Percentiles rank a stretch among this genome's conserved stretches.
Evolutionary conservation across 2,329 filamentous ascomycete species (phyloP).

Genomic region (Alternaria longipes): DNA sequence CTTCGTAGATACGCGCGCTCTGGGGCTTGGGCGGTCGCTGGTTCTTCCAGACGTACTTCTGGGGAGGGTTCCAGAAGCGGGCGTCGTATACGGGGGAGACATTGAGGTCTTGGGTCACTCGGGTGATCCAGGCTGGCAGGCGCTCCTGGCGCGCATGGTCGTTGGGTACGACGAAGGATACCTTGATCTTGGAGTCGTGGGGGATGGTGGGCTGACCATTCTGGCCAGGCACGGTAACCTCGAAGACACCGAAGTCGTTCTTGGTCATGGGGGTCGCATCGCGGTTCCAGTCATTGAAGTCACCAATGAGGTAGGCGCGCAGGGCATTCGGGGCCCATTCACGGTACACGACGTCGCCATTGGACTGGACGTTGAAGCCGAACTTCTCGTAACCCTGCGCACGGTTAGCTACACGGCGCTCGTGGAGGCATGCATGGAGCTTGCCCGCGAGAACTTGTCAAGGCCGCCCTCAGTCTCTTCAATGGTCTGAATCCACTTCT

Average conservation of each 20-base stretch:
- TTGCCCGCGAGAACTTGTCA: conserved; percentile 86
- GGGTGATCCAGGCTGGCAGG: conserved; percentile 95
- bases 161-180: conserved; percentile 79
- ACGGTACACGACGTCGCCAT: conserved; percentile 88
- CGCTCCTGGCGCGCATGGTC: conserved; percentile 82
- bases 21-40: conserved; percentile 80
- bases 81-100: conserved; percentile 95
- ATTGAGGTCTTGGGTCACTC: conserved; percentile 90
- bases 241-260: conserved; percentile 85
- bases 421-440: conserved; percentile 27
- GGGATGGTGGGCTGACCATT: conserved; percentile 81
- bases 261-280: conserved; percentile 87
- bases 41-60: conserved; percentile 87
- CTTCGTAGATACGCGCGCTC: conserved; percentile 94
- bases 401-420: conserved; percentile 28
- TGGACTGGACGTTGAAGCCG: conserved; percentile 81
- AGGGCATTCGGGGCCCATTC: conserved; percentile 96
- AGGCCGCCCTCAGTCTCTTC: conserved; percentile 85
- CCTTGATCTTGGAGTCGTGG: conserved; percentile 97
- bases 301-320: conserved; percentile 86
- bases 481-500: conserved; percentile 87
- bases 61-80: conserved; percentile 94
- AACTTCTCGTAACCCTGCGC: conserved; percentile 82
- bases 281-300: conserved; percentile 94
- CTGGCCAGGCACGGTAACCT: conserved; percentile 77